Evolutionary conservation across 129 eudicot species (phyloP).

Genomic region (Chrysanthemum seticuspe): DNA sequence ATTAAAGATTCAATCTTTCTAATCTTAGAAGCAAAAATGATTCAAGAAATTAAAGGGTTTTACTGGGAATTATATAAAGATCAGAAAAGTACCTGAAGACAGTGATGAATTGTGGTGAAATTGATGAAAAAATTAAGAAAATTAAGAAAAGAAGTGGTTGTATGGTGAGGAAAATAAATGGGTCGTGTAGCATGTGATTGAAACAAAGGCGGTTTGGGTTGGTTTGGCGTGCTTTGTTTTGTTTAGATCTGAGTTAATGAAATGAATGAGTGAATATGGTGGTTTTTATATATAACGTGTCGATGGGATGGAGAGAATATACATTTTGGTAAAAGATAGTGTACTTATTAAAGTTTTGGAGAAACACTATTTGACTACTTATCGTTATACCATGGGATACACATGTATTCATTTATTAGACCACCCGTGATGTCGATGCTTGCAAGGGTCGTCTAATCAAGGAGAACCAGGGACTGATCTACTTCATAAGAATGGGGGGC

Average conservation of each 20-base stretch:
- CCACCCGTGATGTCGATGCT: too few species aligned
- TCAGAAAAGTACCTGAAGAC: slow-evolving; percentile 23
- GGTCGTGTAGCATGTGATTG: slow-evolving; percentile 41
- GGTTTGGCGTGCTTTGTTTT: not conserved
- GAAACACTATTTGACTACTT: too few species aligned
- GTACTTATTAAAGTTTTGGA: too few species aligned
- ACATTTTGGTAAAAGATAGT: too few species aligned
- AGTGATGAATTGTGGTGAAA: not conserved
- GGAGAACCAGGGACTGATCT: too few species aligned
- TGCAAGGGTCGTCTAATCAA: too few species aligned
- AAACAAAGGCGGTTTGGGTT: slow-evolving; percentile 38
- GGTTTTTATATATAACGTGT: not conserved
- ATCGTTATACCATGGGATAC: too few species aligned
- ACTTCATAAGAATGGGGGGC: too few species aligned
- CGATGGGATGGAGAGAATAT: not conserved
- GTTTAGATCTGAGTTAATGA: slow-evolving; percentile 16
- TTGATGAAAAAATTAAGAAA: slow-evolving; percentile 11
- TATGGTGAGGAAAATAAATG: not conserved
- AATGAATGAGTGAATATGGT: too few species aligned
- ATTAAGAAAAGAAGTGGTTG: not conserved
- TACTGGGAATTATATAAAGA: not conserved
- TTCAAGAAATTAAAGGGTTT: slow-evolving; percentile 12
- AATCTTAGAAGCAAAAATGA: not conserved
- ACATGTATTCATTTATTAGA: too few species aligned
- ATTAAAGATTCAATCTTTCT: slow-evolving; percentile 8